Base-by-base conservation (phyloP, 805 yeast species). In the Saccharomyces mikatae region DNA sequence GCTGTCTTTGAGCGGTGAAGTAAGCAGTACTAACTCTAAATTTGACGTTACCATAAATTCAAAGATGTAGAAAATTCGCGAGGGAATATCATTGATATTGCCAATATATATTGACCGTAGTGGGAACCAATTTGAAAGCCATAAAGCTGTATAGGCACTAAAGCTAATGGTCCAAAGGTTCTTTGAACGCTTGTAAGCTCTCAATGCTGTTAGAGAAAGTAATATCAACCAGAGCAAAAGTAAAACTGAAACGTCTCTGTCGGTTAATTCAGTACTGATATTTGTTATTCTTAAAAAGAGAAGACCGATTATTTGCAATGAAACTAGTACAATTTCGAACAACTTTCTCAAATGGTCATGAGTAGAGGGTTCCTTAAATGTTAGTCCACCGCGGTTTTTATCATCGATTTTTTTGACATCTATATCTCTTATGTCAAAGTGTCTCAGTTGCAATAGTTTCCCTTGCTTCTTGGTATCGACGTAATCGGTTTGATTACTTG, bases 1-100 rank as follows among this genome's bases (percentile, higher is more conserved):
- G 58, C 77, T 79, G 69, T 87, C 90, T 21, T 87, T 87, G 31
- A 81, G 74, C n/a, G 76, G 78, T 3, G 89, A 80, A 8, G 85
- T 74, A 58, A 83, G 76, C 57, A 80, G 76, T 54, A 81, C 65
- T 5, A 74, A 36, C 47, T 82, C 73, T 51, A 86, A 71, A 0
- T 72, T 26, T 0, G 75, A 50, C 46, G 79, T 68, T 6, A 80
- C 63, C 6, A 67, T 57, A 57, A 85, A 84, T 58, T 80, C 80
- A 8, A 70, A 58, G 28, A 73, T 61, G 64, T 83, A 83, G 66
- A 73, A 83, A n/a, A 60, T 59, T 44, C 52, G 52, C 2, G 56
- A 50, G 4, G 63, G 61, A 8, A 41, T 8, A 17, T 69, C 58
- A 8, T 60, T 54, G 10, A 76, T 66, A 56, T 77, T 76, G 32